Evolutionary conservation across 768 basidiomycete genomes (phyloP).

Genomic region (Cubamyces sp.): DNA sequence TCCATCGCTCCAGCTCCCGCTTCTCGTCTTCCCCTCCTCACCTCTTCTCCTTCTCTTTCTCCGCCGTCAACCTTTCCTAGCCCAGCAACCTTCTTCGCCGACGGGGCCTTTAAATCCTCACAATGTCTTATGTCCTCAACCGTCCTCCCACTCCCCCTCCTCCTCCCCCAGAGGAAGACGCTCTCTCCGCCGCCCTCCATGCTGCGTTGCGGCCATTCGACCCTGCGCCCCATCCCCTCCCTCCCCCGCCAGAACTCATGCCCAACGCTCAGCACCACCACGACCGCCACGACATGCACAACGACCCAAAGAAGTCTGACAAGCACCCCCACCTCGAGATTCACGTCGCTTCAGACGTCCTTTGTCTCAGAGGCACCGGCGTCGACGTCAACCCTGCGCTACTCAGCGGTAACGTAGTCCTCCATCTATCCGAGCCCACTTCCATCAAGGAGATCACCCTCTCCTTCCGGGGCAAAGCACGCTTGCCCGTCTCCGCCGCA

Average conservation of each 20-base stretch:
- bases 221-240: constrained; percentile 20
- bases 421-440: constrained; percentile 81
- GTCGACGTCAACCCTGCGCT: constrained; percentile 81
- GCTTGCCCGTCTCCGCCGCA: constrained; percentile 57
- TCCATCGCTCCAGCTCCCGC: not conserved
- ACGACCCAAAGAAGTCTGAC: constrained; percentile 42
- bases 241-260: constrained; percentile 23
- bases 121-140: constrained; percentile 41
- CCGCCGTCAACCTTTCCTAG: not conserved
- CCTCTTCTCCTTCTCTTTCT: constrained; percentile 2
- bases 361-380: constrained; percentile 79
- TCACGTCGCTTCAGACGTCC: constrained; percentile 66
- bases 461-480: constrained; percentile 82
- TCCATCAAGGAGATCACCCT: constrained; percentile 85
- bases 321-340: constrained; percentile 70
- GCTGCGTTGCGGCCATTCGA: constrained; percentile 41
- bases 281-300: constrained; percentile 42
- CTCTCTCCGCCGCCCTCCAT: constrained; percentile 42
- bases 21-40: not conserved
- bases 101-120: constrained; percentile 3
- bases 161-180: constrained; percentile 38
- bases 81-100: constrained; percentile 5
- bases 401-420: constrained; percentile 79
- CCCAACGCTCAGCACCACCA: constrained; percentile 11
- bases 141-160: constrained; percentile 39